These are phyloP conservation scores for Trichocomaceae sp. DNA, from an alignment of 2,329 filamentous ascomycete genomes.

Conservation along the genomic window DNA sequence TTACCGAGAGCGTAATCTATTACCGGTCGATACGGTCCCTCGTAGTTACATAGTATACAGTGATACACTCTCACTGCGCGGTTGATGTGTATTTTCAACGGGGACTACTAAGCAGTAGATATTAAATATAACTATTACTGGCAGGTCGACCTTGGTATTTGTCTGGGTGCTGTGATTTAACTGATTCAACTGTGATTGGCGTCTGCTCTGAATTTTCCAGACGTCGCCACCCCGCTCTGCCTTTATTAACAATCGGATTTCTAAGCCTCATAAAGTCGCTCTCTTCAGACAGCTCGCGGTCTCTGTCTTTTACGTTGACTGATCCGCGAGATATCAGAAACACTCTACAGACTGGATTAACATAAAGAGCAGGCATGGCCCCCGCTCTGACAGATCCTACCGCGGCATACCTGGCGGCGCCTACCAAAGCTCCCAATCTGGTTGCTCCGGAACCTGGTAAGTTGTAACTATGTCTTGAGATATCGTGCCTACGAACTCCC, in stretches of 20 bases:
- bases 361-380: conserved; percentile 54
- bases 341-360: neutral
- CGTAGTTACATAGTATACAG: too few relatives aligned
- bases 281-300: too few relatives aligned
- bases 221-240: conserved; percentile 5
- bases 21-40: too few relatives aligned
- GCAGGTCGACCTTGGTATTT: too few relatives aligned
- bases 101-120: too few relatives aligned
- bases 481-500: neutral
- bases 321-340: neutral
- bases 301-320: neutral
- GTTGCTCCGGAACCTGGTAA: conserved; percentile 86
- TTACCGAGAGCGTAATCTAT: too few relatives aligned
- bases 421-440: conserved; percentile 73
- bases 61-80: too few relatives aligned
- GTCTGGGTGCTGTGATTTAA: too few relatives aligned
- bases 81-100: too few relatives aligned
- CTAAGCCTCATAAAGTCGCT: neutral
- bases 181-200: too few relatives aligned
- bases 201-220: neutral
- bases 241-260: neutral
- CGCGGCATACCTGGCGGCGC: conserved; percentile 66
- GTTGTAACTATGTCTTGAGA: conserved; percentile 22
- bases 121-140: too few relatives aligned
- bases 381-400: conserved; percentile 71